Evolutionary conservation across 2,329 filamentous ascomycete species (phyloP).

Genomic region (Xylariaceae sp.): DNA sequence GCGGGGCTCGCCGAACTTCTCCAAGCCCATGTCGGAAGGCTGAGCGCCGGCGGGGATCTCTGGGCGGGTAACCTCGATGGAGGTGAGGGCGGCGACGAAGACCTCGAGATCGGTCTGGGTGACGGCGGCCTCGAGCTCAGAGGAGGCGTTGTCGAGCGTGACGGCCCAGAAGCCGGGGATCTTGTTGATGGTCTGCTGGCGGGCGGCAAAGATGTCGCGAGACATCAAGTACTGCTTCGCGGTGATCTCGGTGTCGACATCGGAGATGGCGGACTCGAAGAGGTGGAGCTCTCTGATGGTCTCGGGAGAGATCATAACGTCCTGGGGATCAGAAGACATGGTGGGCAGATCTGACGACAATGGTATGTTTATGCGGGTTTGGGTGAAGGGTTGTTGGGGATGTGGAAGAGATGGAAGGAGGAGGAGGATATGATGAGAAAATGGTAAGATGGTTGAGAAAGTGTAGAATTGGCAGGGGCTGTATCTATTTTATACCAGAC

Average conservation of each 20-base stretch:
- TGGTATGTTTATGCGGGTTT: background rate
- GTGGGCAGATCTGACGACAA: slow-evolving; percentile 25
- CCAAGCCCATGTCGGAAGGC: slow-evolving; percentile 30
- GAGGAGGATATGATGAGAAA: background rate
- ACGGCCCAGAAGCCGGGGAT: slow-evolving; percentile 65
- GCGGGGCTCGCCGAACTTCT: slow-evolving; percentile 52
- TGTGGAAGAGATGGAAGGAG: background rate
- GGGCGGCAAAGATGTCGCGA: slow-evolving; percentile 47
- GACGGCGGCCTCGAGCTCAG: slow-evolving; percentile 60
- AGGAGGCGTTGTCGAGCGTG: slow-evolving; percentile 52
- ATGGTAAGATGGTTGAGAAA: too few species aligned
- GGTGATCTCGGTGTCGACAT: slow-evolving; percentile 30
- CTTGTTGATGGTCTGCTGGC: slow-evolving; percentile 49
- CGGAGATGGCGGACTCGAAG: slow-evolving; percentile 27
- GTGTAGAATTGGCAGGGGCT: slow-evolving; percentile 3
- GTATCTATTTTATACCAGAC: too few species aligned
- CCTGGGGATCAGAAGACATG: slow-evolving; percentile 23
- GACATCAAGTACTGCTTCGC: slow-evolving; percentile 31
- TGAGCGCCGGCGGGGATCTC: slow-evolving; percentile 34
- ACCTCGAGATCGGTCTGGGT: slow-evolving; percentile 54
- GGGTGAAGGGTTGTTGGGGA: background rate
- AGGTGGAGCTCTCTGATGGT: slow-evolving; percentile 32
- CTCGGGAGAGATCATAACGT: slow-evolving; percentile 27
- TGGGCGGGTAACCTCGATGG: slow-evolving; percentile 44
- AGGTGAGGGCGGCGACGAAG: slow-evolving; percentile 50